phyloP scores from a whole-genome alignment of 2,329 filamentous ascomycete genomes.

The Claviceps pazoutovae region DNA sequence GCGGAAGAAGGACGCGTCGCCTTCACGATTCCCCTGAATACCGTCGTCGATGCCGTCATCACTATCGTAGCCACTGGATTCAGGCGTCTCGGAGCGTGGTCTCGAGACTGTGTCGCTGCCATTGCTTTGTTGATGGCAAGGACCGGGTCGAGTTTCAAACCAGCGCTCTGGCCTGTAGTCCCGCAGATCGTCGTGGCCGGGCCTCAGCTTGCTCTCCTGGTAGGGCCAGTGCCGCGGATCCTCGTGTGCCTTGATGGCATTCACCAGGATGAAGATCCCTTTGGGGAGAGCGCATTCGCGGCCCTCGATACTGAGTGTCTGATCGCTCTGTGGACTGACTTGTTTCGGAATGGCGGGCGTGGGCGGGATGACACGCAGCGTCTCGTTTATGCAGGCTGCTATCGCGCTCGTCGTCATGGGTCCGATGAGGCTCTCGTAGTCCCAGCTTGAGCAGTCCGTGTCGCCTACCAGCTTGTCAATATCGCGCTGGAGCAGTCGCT shows the following conservation, averaged over 20 bases:
- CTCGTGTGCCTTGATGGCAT: constrained; percentile 42
- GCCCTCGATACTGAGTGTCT: constrained; percentile 46
- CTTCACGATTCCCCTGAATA: constrained; percentile 24
- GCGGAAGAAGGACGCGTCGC: constrained; percentile 45
- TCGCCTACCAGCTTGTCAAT: constrained; percentile 51
- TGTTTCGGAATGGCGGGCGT: constrained; percentile 61
- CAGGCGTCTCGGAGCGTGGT: not conserved
- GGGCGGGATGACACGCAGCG: constrained; percentile 57
- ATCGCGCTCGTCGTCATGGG: constrained; percentile 54
- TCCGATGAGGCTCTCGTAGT: constrained; percentile 54
- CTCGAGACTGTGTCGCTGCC: too few relatives aligned
- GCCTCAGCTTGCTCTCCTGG: constrained; percentile 28
- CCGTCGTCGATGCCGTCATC: constrained; percentile 36
- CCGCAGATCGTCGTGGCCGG: constrained; percentile 40
- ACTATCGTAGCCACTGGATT: constrained; percentile 8
- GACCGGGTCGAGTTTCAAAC: constrained; percentile 30
- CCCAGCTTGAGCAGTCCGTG: constrained; percentile 47
- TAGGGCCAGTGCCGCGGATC: constrained; percentile 62
- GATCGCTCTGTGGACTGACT: constrained; percentile 31
- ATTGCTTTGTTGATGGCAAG: constrained; percentile 5
- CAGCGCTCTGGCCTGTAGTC: constrained; percentile 62
- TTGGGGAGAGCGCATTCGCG: constrained; percentile 43
- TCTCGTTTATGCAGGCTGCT: constrained; percentile 66
- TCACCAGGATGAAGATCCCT: constrained; percentile 40
- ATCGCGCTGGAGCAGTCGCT: constrained; percentile 54